Evolutionary conservation across 2,329 filamentous ascomycete genomes (phyloP).

Genomic region (Aspergillus sp.): DNA sequence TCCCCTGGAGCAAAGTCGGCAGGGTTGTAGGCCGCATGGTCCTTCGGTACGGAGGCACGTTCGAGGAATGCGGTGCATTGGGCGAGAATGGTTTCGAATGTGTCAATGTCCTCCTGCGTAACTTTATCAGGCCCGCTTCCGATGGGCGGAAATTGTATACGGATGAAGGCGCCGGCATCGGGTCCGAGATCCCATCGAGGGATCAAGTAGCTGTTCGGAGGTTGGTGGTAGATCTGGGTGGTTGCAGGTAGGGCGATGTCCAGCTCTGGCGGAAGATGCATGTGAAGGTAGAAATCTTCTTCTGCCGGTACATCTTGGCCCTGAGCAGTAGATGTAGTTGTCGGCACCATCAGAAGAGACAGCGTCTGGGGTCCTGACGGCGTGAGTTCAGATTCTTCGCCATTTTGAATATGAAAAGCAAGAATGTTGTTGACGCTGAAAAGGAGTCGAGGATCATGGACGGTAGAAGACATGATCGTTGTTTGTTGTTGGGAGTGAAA

Average conservation of each 20-base stretch:
- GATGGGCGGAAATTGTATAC: conserved; percentile 81
- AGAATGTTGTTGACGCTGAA: conserved; percentile 72
- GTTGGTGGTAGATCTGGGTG: conserved; percentile 96
- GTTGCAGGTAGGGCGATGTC: conserved; percentile 91
- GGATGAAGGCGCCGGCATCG: conserved; percentile 84
- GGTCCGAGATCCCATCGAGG: conserved; percentile 92
- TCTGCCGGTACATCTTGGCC: conserved; percentile 60
- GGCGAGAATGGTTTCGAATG: conserved; percentile 96
- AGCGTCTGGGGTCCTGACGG: conserved; percentile 85
- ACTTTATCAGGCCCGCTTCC: conserved; percentile 64
- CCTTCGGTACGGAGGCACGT: conserved; percentile 64
- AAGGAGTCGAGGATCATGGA: conserved; percentile 39
- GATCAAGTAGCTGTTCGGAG: conserved; percentile 87
- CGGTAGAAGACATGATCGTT: conserved; percentile 23
- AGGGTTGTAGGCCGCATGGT: conserved; percentile 68
- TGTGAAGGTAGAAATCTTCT: conserved; percentile 95
- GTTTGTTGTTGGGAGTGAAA: not conserved
- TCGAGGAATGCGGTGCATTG: conserved; percentile 96
- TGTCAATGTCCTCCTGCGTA: conserved; percentile 88
- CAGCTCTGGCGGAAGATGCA: conserved; percentile 90
- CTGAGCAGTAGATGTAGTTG: conserved; percentile 66
- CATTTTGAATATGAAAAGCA: conserved; percentile 87
- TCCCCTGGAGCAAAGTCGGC: conserved; percentile 76
- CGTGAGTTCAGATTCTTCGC: conserved; percentile 78
- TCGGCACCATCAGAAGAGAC: conserved; percentile 93